A percentile compares a stretch with the other conserved stretches of the same genome.
phyloP scores from a whole-genome alignment of 2,329 filamentous ascomycete species.

The Rhinocladiella mackenziei region DNA sequence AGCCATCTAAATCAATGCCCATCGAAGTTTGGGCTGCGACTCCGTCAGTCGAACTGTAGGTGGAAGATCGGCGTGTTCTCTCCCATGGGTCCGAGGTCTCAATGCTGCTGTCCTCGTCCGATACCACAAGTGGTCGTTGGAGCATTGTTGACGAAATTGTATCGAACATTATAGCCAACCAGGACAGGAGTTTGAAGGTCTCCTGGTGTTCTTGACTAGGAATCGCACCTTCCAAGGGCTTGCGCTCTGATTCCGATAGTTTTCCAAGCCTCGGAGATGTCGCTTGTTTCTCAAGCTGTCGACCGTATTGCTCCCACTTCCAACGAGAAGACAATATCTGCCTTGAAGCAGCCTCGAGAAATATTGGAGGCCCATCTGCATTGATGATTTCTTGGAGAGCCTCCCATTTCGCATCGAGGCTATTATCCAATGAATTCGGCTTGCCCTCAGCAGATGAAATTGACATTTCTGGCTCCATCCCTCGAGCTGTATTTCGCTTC shows the following conservation, averaged over 20 bases:
- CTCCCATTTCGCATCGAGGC: neutral
- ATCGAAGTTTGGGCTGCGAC: neutral
- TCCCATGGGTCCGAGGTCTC: slow-evolving; percentile 3
- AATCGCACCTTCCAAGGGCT: neutral
- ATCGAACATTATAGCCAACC: slow-evolving; percentile 59
- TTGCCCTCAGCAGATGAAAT: neutral
- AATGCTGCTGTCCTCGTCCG: slow-evolving; percentile 45
- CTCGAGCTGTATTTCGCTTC: too few relatives aligned
- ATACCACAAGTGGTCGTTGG: slow-evolving; percentile 43
- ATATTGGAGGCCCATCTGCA: slow-evolving; percentile 4
- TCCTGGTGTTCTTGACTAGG: slow-evolving; percentile 32
- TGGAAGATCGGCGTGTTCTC: neutral
- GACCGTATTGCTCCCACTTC: slow-evolving; percentile 1
- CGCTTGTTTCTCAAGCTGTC: neutral
- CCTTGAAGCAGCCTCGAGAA: slow-evolving; percentile 1
- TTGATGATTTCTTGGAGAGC: slow-evolving; percentile 3
- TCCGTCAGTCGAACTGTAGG: neutral
- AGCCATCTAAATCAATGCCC: slow-evolving; percentile 1
- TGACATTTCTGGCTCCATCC: neutral
- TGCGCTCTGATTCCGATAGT: neutral
- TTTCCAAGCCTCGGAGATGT: neutral
- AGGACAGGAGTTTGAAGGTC: slow-evolving; percentile 54
- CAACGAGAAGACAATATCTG: slow-evolving; percentile 1
- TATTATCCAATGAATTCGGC: neutral
- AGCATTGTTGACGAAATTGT: slow-evolving; percentile 53